Base-by-base conservation (phyloP, 495 filamentous ascomycete genomes). In the Aspergillus mulundensis region DNA sequence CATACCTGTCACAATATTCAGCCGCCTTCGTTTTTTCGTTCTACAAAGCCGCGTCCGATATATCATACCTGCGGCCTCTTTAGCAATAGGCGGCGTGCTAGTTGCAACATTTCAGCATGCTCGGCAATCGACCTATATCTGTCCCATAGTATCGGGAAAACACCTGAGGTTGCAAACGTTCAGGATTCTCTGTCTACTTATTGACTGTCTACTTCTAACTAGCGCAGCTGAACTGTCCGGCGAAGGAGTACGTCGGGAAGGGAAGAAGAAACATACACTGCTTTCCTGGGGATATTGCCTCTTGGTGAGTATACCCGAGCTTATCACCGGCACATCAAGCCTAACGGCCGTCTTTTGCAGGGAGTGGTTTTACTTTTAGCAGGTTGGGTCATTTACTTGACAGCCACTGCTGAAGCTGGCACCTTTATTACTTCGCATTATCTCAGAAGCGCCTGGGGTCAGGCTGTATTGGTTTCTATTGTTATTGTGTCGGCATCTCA, bases 41-140 rank as follows among this genome's bases (percentile, higher is more conserved):
- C 64, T 69, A 3, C 65, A 65, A 25, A 69, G 67, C 18, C 63
- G 56, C 23, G 36, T 54, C 6, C 62, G 66, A 57, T 72, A 74
- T 24, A 24, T 79, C 8, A 60, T 74, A 49, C 66, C 72, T 2
- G 66, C 71, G 5, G 21, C 53, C 3, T 63, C 77, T 16, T 56
- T 81, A 8, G 60, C 64, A 18, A 30, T 65, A 12, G 68, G 67
- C 16, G 72, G 73, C 0, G 55, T 62, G 24, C 39, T 70, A 28
- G 60, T 64, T 30, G 56, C 64, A 10, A 65, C 62, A 0, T 65
- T 73, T 6, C 50, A 60, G 0, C 53, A 54, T 21, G 71, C 68
- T 21, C 63, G 59, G 18, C 66, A 64, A 16, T 80, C 78, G 14
- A 79, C 73, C 1, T 78, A 76, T 53, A 76, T 81, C 24, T 81